A percentile compares a stretch with the other conserved stretches of the same genome.
Conservation (phyloP, 805 yeast genomes). For the Candida krabiensis region DNA sequence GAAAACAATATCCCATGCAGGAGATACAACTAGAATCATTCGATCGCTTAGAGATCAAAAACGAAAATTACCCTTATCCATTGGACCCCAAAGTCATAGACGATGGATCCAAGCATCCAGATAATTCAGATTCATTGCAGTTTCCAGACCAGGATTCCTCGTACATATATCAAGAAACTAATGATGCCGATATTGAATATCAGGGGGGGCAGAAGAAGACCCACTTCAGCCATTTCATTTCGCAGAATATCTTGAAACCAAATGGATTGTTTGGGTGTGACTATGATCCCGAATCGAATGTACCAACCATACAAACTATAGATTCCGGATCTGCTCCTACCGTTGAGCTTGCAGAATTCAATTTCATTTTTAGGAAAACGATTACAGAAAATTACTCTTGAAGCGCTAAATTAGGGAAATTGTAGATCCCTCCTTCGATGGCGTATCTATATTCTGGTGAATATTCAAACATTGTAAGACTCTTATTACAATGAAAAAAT, state of each 20-base stretch:
- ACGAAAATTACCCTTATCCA: conserved; percentile 11
- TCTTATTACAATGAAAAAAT: too few relatives aligned
- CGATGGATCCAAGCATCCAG: neutral
- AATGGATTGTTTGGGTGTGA: conserved; percentile 11
- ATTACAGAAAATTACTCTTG: conserved; percentile 1
- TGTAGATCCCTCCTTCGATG: too few relatives aligned
- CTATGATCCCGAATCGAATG: conserved; percentile 13
- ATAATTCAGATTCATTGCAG: neutral
- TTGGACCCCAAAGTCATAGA: neutral
- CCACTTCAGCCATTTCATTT: conserved; percentile 5
- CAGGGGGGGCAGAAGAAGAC: neutral
- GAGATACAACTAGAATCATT: conserved; percentile 12
- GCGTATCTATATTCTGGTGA: too few relatives aligned
- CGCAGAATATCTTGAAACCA: neutral
- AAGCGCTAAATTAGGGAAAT: too few relatives aligned
- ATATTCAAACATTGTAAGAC: too few relatives aligned
- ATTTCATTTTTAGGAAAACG: conserved; percentile 6
- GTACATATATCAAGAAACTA: neutral
- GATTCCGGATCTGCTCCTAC: neutral
- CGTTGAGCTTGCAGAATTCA: neutral
- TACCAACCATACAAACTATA: conserved; percentile 1
- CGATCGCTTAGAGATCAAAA: conserved; percentile 5
- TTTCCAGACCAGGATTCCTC: neutral
- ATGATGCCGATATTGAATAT: neutral
- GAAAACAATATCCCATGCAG: conserved; percentile 1